phyloP scores from a whole-genome alignment of 768 basidiomycete species.

The Russula sp. region DNA sequence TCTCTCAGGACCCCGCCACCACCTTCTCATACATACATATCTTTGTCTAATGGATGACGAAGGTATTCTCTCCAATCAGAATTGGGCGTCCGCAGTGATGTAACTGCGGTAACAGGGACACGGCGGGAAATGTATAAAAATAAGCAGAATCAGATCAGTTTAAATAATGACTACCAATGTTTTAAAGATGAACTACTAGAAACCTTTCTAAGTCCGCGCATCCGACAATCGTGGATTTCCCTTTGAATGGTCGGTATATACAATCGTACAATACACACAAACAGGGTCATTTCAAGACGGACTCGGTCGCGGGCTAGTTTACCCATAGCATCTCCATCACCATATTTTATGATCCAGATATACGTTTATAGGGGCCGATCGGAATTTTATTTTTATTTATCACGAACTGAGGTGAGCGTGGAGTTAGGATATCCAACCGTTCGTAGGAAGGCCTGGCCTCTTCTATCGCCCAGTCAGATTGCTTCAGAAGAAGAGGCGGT shows the following conservation, averaged over 20 bases:
- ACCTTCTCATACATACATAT: background rate
- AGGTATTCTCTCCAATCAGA: background rate
- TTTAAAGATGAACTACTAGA: background rate
- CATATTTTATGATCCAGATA: background rate
- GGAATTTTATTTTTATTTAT: too few species aligned
- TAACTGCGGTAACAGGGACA: background rate
- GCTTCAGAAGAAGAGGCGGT: background rate
- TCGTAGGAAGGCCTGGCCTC: too few species aligned
- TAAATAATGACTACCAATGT: background rate
- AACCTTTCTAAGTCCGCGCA: background rate
- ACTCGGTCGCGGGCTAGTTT: constrained; percentile 1
- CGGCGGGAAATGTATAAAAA: background rate
- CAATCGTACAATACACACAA: too few species aligned
- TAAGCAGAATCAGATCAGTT: background rate
- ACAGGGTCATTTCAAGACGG: background rate
- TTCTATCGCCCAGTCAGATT: constrained; percentile 11
- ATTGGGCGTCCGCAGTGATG: background rate
- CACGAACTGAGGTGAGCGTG: constrained; percentile 14
- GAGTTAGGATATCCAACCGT: background rate
- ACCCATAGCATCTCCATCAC: background rate
- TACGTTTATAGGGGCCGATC: background rate
- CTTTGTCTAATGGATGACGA: too few species aligned
- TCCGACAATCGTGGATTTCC: background rate
- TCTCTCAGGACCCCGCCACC: background rate
- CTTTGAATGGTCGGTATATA: background rate